A percentile compares a stretch with the other conserved stretches of the same genome.
phyloP scores from a whole-genome alignment of 495 filamentous ascomycete species.

The Talaromyces borbonicus region DNA sequence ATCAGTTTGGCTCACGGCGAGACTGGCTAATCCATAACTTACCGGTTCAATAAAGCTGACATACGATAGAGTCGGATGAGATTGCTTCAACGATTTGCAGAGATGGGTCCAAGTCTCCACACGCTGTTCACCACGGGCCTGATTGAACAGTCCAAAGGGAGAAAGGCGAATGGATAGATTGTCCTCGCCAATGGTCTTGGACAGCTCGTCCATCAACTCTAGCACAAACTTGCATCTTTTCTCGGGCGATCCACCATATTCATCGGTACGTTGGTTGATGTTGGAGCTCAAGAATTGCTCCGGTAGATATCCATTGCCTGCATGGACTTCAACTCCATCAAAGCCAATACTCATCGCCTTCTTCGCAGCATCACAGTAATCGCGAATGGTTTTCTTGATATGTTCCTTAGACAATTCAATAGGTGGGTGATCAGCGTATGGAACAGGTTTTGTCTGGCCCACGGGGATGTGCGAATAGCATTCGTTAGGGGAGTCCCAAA shows the following conservation, averaged over 20 bases:
- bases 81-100: conserved; percentile 39
- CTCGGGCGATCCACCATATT: conserved; percentile 63
- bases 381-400: conserved; percentile 35
- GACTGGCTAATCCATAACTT: too few species aligned
- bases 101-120: conserved; percentile 39
- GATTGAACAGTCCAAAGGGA: conserved; percentile 42
- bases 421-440: conserved; percentile 35
- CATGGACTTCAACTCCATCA: conserved; percentile 68
- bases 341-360: conserved; percentile 61
- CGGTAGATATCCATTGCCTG: conserved; percentile 63
- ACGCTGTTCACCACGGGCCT: conserved; percentile 32
- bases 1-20: too few species aligned
- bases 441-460: conserved; percentile 25
- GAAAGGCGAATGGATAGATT: conserved; percentile 49
- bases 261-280: conserved; percentile 53
- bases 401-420: conserved; percentile 34
- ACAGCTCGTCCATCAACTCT: conserved; percentile 42
- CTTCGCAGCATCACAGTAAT: conserved; percentile 51
- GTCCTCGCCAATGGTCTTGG: conserved; percentile 50
- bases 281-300: conserved; percentile 63
- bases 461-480: conserved; percentile 27
- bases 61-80: conserved; percentile 36
- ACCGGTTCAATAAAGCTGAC: conserved; percentile 45
- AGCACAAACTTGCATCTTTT: conserved; percentile 56
- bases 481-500: conserved; percentile 32